A percentile compares a stretch with the other conserved stretches of the same genome.
These are phyloP conservation scores for Globisporangium rhizosaccharum DNA, from an alignment of 352 stramenopile genomes.

Conservation along the genomic window DNA sequence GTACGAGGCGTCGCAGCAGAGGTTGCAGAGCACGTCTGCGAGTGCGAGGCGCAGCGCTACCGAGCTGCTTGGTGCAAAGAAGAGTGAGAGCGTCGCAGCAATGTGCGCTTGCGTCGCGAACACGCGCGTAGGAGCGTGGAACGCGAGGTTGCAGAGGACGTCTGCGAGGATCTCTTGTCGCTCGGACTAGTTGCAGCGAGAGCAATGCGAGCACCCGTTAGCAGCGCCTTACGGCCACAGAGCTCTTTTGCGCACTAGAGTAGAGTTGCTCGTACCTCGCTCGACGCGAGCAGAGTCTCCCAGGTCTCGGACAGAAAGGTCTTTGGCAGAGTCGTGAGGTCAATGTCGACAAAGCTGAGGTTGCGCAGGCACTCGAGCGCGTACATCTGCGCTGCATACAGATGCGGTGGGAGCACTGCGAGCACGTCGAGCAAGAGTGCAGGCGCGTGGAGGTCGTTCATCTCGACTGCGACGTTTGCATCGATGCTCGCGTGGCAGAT, in stretches of 20 bases:
- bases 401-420: conserved; percentile 13
- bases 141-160: conserved; percentile 35
- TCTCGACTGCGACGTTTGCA: conserved; percentile 30
- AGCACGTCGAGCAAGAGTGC: conserved; percentile 28
- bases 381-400: conserved; percentile 18
- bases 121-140: conserved; percentile 10
- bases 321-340: conserved; percentile 9
- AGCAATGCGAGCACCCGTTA: background rate
- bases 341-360: conserved; percentile 25
- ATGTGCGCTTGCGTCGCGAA: conserved; percentile 27
- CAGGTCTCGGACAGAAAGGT: conserved; percentile 23
- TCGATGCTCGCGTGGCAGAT: conserved; percentile 62
- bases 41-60: conserved; percentile 32
- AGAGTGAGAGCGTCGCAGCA: conserved; percentile 21
- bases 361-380: conserved; percentile 51
- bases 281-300: conserved; percentile 17
- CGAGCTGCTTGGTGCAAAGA: conserved; percentile 19
- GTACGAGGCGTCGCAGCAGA: conserved; percentile 36
- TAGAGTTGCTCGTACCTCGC: conserved; percentile 7
- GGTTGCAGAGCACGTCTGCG: conserved; percentile 54
- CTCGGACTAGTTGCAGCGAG: conserved; percentile 2
- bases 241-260: background rate
- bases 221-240: too few relatives aligned
- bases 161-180: conserved; percentile 31
- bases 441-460: conserved; percentile 28